A percentile compares a stretch with the other conserved stretches of the same genome.
phyloP scores from a whole-genome alignment of 306 rosid genomes.

The Psophocarpus tetragonolobus region DNA sequence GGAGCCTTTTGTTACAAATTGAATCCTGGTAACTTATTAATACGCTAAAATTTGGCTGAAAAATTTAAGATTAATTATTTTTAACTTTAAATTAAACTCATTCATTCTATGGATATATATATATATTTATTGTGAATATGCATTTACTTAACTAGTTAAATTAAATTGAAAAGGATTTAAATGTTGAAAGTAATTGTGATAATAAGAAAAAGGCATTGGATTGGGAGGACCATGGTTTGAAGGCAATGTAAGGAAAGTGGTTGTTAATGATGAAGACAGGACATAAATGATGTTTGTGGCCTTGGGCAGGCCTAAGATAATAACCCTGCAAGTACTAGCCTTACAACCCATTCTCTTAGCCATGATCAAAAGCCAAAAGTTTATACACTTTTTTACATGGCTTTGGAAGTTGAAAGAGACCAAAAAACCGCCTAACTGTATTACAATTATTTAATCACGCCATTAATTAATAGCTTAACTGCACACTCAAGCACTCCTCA shows the following conservation, averaged over 20 bases:
- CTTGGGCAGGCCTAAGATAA: background rate
- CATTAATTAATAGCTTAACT: background rate
- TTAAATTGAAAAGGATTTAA: no score
- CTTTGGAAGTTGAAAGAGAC: background rate
- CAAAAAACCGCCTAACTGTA: background rate
- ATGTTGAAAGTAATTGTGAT: background rate
- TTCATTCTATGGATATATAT: background rate
- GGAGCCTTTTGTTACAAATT: background rate
- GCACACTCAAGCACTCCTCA: background rate
- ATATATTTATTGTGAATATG: background rate
- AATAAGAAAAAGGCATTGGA: background rate
- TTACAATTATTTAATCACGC: background rate
- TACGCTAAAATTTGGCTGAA: background rate
- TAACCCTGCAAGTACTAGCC: background rate
- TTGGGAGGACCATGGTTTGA: background rate
- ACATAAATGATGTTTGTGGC: background rate
- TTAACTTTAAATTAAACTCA: background rate
- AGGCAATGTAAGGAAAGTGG: background rate
- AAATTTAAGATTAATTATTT: background rate
- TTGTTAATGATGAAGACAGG: conserved; percentile 22
- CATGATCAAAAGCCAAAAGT: no score
- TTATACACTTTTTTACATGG: background rate
- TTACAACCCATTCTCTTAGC: background rate
- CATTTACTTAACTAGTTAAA: no score
- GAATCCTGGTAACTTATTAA: background rate